Percentiles rank a stretch among this genome's conserved stretches.
Conservation (phyloP, 2,329 filamentous ascomycete genomes). For the Exophiala bonariae region DNA sequence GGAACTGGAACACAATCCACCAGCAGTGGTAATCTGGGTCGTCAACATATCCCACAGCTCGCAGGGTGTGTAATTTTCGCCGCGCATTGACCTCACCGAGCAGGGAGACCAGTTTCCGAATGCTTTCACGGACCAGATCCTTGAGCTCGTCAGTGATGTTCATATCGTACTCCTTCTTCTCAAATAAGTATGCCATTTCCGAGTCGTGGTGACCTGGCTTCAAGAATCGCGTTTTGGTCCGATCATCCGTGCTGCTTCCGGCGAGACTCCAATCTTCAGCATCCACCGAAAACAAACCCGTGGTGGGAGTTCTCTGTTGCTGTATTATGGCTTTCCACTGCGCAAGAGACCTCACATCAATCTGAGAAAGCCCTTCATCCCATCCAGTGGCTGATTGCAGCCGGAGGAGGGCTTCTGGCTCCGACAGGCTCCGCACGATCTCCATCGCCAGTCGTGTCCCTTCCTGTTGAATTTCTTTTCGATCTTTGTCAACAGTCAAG, state of each 20-base stretch:
- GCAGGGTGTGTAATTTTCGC: conserved; percentile 1
- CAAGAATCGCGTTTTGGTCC: conserved; percentile 3
- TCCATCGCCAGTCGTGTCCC: conserved; percentile 1
- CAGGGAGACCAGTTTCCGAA: conserved; percentile 1
- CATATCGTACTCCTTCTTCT: conserved; percentile 7
- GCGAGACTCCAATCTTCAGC: conserved; percentile 2
- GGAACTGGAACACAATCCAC: conserved; percentile 8
- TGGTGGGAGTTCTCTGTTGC: conserved; percentile 1
- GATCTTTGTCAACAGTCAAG: conserved; percentile 1
- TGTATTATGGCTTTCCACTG: conserved; percentile 1
- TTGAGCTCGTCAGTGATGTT: conserved; percentile 4
- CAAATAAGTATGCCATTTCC: conserved; percentile 1
- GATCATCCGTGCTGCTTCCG: background rate
- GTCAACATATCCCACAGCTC: conserved; percentile 3
- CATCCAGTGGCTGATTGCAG: background rate
- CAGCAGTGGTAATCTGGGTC: conserved; percentile 4
- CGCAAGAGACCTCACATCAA: background rate
- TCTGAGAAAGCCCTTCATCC: background rate
- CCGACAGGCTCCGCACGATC: conserved; percentile 1
- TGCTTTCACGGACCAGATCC: conserved; percentile 2
- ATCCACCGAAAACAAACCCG: background rate
- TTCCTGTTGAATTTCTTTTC: conserved; percentile 3
- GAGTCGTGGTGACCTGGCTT: background rate
- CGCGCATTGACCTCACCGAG: background rate
- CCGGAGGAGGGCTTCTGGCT: conserved; percentile 1